Percentiles rank a stretch among this genome's conserved stretches.
Conservation (phyloP, 306 rosid species). For the Quercus wislizeni region DNA sequence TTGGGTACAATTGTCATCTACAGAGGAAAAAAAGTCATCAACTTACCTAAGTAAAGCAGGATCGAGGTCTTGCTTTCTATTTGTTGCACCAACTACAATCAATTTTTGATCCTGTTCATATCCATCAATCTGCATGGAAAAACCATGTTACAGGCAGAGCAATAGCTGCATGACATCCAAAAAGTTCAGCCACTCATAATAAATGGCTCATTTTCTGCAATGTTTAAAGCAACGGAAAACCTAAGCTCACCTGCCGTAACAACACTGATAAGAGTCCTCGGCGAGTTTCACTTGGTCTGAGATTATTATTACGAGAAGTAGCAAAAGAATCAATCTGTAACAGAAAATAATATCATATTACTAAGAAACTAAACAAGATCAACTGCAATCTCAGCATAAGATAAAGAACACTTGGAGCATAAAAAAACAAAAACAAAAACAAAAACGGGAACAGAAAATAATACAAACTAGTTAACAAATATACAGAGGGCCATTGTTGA, state of each 20-base stretch:
- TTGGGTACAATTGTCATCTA: not conserved
- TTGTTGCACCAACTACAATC: conserved; percentile 90
- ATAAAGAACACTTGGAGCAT: not conserved
- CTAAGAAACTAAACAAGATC: not conserved
- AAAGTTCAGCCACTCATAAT: no score
- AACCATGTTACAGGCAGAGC: no score
- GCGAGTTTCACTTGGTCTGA: conserved; percentile 53
- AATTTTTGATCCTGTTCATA: conserved; percentile 90
- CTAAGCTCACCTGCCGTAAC: conserved; percentile 45
- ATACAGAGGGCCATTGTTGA: not conserved
- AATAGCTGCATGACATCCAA: no score
- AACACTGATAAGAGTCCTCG: conserved; percentile 71
- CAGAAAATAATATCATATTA: conserved; percentile 13
- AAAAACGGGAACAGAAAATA: not conserved
- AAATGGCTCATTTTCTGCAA: no score
- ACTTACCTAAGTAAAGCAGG: conserved; percentile 78
- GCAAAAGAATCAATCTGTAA: conserved; percentile 79
- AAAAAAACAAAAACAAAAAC: not conserved
- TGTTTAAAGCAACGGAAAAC: no score
- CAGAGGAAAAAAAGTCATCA: conserved; percentile 7
- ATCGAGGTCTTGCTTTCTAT: conserved; percentile 93
- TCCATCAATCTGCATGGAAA: conserved; percentile 43
- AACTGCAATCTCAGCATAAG: not conserved
- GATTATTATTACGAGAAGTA: conserved; percentile 50
- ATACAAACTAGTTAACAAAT: not conserved